Percentiles rank a stretch among this genome's conserved stretches.
Evolutionary conservation across 164 flowering plant species (phyloP).

Genomic region (Nelumbo lutea): DNA sequence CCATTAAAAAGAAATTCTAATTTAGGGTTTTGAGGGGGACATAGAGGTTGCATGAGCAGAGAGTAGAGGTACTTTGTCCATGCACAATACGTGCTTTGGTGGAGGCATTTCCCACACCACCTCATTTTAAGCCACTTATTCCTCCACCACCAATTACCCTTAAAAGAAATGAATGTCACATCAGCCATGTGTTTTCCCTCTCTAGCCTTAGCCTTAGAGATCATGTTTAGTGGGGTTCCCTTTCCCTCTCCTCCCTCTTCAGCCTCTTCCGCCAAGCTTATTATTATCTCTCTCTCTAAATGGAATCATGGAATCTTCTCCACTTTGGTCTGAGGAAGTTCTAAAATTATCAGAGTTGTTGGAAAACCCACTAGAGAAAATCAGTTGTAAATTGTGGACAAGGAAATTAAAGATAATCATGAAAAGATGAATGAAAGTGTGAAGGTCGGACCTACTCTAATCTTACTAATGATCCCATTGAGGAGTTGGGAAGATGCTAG

Average conservation of each 20-base stretch:
- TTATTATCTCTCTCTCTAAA: background rate
- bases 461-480: background rate
- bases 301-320: background rate
- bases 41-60: background rate
- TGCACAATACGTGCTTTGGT: background rate
- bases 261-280: too few species aligned
- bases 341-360: background rate
- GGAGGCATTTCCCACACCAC: slow-evolving; percentile 1
- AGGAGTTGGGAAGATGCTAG: slow-evolving; percentile 3
- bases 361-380: background rate
- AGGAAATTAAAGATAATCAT: background rate
- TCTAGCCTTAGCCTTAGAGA: background rate
- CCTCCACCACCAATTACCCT: background rate
- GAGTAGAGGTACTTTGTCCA: background rate
- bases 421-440: background rate
- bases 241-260: background rate
- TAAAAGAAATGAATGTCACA: background rate
- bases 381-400: background rate
- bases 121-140: slow-evolving; percentile 1
- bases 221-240: background rate
- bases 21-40: background rate
- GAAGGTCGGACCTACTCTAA: background rate
- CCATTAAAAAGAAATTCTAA: too few species aligned
- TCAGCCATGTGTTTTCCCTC: background rate
- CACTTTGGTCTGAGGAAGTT: background rate